Percentiles rank a stretch among this genome's conserved stretches.
phyloP scores from a whole-genome alignment of 768 basidiomycete genomes.

The Amanita jacksonii region DNA sequence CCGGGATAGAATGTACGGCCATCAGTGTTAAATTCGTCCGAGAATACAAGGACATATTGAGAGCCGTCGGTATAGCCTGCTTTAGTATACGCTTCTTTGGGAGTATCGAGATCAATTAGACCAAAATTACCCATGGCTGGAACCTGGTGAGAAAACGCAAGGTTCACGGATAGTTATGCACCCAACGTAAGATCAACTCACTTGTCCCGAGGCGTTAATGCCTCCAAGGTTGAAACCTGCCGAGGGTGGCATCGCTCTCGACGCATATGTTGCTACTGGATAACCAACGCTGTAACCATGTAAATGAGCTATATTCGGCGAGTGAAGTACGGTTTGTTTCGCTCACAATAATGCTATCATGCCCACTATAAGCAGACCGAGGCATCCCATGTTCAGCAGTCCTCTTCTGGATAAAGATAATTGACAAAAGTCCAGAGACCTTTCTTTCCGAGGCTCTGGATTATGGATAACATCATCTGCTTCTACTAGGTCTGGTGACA shows the following conservation, averaged over 20 bases:
- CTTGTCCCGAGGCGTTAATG: conserved; percentile 61
- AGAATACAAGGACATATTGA: conserved; percentile 54
- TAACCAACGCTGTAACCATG: conserved; percentile 33
- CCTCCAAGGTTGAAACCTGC: conserved; percentile 37
- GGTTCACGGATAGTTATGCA: conserved; percentile 14
- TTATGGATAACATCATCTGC: conserved; percentile 69
- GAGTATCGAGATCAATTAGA: conserved; percentile 51
- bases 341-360: conserved; percentile 54
- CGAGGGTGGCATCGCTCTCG: not conserved
- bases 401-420: conserved; percentile 51
- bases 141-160: conserved; percentile 43
- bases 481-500: conserved; percentile 47
- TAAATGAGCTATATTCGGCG: not conserved
- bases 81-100: conserved; percentile 44
- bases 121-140: conserved; percentile 53
- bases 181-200: conserved; percentile 15
- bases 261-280: conserved; percentile 22
- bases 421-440: conserved; percentile 23
- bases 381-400: conserved; percentile 62
- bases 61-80: conserved; percentile 50
- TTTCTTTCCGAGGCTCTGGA: conserved; percentile 31
- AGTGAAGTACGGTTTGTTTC: too few relatives aligned
- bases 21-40: conserved; percentile 72
- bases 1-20: conserved; percentile 74
- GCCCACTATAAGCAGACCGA: conserved; percentile 40